These are phyloP conservation scores for Hypoxylon sp. DNA, from an alignment of 2,329 filamentous ascomycete species.

Conservation along the genomic window DNA sequence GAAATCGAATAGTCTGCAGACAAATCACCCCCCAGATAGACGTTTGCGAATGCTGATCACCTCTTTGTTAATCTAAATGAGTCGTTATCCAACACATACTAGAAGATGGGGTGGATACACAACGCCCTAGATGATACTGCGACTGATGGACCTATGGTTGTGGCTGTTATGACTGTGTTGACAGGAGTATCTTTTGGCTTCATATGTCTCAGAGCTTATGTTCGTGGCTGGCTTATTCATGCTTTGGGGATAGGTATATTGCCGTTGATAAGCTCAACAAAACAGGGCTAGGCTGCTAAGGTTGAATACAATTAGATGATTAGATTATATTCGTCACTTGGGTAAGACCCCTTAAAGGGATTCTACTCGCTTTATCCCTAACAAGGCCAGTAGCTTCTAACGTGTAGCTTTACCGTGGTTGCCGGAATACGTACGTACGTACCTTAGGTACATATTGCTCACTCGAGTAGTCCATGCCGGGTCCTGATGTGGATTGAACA, in stretches of 20 bases:
- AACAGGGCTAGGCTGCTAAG: neutral
- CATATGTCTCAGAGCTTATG: conserved; percentile 36
- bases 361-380: neutral
- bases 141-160: conserved; percentile 25
- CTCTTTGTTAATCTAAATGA: neutral
- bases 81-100: neutral
- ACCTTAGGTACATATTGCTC: neutral
- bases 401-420: conserved; percentile 21
- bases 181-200: conserved; percentile 29
- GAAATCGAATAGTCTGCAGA: neutral
- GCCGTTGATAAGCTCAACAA: too few relatives aligned
- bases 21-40: neutral
- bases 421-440: conserved; percentile 29
- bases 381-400: conserved; percentile 19
- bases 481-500: conserved; percentile 14
- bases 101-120: conserved; percentile 33
- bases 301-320: conserved; percentile 25
- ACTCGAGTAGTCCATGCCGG: neutral
- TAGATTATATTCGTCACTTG: conserved; percentile 38
- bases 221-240: conserved; percentile 25
- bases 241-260: conserved; percentile 30
- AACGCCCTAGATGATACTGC: conserved; percentile 30
- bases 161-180: conserved; percentile 15
- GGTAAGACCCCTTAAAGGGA: conserved; percentile 7
- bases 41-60: neutral